These are phyloP conservation scores for Thalassiosira livingstoniorum DNA, from an alignment of 352 stramenopile genomes.

Conservation along the genomic window DNA sequence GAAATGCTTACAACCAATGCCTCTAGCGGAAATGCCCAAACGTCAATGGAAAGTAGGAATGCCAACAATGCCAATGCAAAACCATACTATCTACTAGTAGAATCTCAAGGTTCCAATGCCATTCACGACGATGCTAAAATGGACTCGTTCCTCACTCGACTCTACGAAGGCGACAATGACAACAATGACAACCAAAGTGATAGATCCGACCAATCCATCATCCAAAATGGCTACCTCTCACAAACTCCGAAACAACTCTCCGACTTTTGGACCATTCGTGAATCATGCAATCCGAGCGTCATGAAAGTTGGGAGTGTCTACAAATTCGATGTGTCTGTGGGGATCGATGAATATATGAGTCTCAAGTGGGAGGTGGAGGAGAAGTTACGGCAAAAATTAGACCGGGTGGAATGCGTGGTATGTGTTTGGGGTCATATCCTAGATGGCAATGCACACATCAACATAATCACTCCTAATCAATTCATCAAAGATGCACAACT, in stretches of 20 bases:
- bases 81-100: constrained; percentile 94
- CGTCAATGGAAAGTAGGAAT: constrained; percentile 74
- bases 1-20: constrained; percentile 20
- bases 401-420: constrained; percentile 22
- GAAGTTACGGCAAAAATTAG: constrained; percentile 73
- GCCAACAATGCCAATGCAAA: neutral
- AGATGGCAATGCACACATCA: constrained; percentile 97
- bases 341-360: constrained; percentile 91
- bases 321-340: constrained; percentile 98
- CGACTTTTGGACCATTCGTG: constrained; percentile 93
- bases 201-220: constrained; percentile 86
- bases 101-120: constrained; percentile 93
- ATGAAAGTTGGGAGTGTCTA: constrained; percentile 91
- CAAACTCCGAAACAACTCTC: constrained; percentile 91
- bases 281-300: constrained; percentile 92
- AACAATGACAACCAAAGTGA: too few relatives aligned
- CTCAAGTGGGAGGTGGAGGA: constrained; percentile 88
- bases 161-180: too few relatives aligned
- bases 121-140: constrained; percentile 92
- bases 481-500: constrained; percentile 57
- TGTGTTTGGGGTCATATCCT: constrained; percentile 93
- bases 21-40: constrained; percentile 39
- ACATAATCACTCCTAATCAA: constrained; percentile 85
- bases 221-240: constrained; percentile 92
- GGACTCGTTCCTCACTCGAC: constrained; percentile 70